Percentiles rank a stretch among this genome's conserved stretches.
Conservation (phyloP, 2,329 filamentous ascomycete species). For the Alternaria atra region DNA sequence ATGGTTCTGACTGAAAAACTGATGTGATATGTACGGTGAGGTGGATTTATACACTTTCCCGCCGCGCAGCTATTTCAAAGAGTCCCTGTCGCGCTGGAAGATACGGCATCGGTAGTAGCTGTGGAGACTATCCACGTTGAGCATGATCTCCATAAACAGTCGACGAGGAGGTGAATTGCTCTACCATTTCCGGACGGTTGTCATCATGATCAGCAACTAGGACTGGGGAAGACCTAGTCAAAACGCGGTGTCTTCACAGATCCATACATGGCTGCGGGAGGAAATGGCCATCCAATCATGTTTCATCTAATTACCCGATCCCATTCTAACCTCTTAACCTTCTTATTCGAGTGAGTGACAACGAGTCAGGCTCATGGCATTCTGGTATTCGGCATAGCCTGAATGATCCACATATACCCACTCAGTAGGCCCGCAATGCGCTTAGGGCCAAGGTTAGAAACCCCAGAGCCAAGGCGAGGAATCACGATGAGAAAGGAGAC, state of each 20-base stretch:
- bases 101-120: neutral
- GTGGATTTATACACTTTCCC: slow-evolving; percentile 1
- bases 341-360: neutral
- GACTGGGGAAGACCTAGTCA: neutral
- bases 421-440: neutral
- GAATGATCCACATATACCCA: neutral
- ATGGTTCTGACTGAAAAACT: neutral
- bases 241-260: neutral
- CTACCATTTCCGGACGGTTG: neutral
- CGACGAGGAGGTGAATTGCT: neutral
- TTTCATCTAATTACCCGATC: neutral
- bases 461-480: neutral
- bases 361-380: neutral
- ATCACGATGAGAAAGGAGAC: slow-evolving; percentile 5
- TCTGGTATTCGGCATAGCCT: neutral
- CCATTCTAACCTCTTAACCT: neutral
- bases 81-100: neutral
- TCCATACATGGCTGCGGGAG: neutral
- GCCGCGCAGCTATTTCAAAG: neutral
- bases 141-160: slow-evolving; percentile 8
- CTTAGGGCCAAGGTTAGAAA: neutral
- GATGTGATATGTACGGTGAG: neutral
- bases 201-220: slow-evolving; percentile 4
- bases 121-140: neutral
- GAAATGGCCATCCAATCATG: neutral